Evolutionary conservation across 768 basidiomycete species (phyloP).

Genomic region (Plicaturopsis crispa): DNA sequence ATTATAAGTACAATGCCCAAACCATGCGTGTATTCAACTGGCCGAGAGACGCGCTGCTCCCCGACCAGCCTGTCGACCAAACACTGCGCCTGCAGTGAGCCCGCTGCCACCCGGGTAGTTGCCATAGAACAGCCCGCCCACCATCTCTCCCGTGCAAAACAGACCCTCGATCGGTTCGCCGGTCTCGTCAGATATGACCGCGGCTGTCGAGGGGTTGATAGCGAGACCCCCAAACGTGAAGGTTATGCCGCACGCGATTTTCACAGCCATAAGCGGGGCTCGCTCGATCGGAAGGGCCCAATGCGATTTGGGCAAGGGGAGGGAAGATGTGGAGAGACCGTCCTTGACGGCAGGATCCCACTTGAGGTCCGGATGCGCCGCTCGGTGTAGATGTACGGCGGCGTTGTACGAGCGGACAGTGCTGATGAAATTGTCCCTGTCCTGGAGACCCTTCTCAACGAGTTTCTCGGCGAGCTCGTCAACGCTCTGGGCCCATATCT

Average conservation of each 20-base stretch:
- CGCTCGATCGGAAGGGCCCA: conserved; percentile 55
- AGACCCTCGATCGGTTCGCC: conserved; percentile 41
- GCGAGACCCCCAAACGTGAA: conserved; percentile 68
- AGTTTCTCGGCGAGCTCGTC: conserved; percentile 46
- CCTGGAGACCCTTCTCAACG: conserved; percentile 34
- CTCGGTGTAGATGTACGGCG: conserved; percentile 31
- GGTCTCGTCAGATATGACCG: conserved; percentile 36
- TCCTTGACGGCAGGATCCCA: conserved; percentile 69
- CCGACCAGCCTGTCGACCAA: conserved; percentile 49
- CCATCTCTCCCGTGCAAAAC: conserved; percentile 64
- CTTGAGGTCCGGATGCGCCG: conserved; percentile 21
- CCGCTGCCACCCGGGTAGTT: conserved; percentile 72
- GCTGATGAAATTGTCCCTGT: conserved; percentile 30
- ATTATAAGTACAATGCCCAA: no score
- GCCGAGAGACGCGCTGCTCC: conserved; percentile 29
- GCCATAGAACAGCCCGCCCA: conserved; percentile 52
- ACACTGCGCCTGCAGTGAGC: conserved; percentile 56
- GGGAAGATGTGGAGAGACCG: conserved; percentile 44
- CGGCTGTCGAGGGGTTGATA: conserved; percentile 47
- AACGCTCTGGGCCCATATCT: conserved; percentile 37
- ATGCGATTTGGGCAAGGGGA: conserved; percentile 52
- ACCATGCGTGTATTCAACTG: no score
- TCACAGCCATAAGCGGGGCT: conserved; percentile 56
- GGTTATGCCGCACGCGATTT: conserved; percentile 62
- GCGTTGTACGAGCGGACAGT: conserved; percentile 46